phyloP scores from a whole-genome alignment of 2,329 filamentous ascomycete species.

The Sporothrix luriei region DNA sequence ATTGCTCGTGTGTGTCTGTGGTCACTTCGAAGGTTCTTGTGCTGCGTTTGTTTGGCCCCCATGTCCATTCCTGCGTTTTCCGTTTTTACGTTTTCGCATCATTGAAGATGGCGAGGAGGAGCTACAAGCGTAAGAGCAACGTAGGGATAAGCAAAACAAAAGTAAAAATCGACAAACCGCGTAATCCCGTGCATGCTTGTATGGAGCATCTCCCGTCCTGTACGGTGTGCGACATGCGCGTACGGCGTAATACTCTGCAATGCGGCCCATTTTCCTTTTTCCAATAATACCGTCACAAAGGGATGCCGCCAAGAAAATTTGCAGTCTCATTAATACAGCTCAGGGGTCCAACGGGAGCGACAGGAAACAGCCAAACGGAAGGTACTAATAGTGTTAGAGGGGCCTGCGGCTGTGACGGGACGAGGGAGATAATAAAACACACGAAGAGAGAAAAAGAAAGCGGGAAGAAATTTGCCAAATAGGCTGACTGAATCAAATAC shows the following conservation, averaged over 20 bases:
- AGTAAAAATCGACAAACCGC: background rate
- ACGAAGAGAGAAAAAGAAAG: background rate
- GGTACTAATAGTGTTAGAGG: too few species aligned
- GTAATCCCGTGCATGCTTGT: background rate
- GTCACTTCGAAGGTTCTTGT: background rate
- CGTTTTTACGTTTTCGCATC: constrained; percentile 18
- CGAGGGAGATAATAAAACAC: background rate
- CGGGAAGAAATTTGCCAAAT: background rate
- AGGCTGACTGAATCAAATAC: background rate
- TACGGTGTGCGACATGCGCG: background rate
- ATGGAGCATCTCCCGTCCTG: background rate
- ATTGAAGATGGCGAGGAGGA: constrained; percentile 16
- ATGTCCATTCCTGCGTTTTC: background rate
- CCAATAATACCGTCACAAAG: constrained; percentile 22
- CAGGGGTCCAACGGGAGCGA: background rate
- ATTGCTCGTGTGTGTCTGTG: background rate
- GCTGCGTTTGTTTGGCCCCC: constrained; percentile 4
- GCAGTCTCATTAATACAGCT: constrained; percentile 16
- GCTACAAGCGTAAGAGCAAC: background rate
- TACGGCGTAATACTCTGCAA: background rate
- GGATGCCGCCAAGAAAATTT: constrained; percentile 12
- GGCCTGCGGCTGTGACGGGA: constrained; percentile 11
- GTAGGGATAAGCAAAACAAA: background rate
- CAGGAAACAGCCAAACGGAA: constrained; percentile 1
- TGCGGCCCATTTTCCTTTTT: constrained; percentile 6